phyloP scores from a whole-genome alignment of 768 basidiomycete genomes.

The Mycena belliarum region DNA sequence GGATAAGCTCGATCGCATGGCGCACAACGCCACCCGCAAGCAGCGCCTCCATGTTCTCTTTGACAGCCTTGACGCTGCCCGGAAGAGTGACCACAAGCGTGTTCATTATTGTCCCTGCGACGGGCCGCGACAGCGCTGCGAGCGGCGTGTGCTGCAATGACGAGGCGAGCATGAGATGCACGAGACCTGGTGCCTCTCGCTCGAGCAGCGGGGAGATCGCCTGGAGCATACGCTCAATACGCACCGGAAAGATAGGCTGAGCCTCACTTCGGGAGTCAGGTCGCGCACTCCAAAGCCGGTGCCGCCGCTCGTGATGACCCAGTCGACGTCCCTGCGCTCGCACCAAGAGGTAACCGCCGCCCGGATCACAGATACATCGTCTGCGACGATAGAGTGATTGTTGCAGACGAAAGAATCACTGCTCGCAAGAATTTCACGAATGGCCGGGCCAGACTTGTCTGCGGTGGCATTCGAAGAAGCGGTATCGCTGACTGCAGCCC shows the following conservation, averaged over 20 bases:
- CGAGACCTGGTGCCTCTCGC: slow-evolving; percentile 68
- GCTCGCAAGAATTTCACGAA: slow-evolving; percentile 49
- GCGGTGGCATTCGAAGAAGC: slow-evolving; percentile 46
- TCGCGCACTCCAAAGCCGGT: slow-evolving; percentile 86
- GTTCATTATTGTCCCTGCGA: slow-evolving; percentile 69
- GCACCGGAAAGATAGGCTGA: background rate
- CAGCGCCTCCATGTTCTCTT: slow-evolving; percentile 69
- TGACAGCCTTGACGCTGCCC: slow-evolving; percentile 83
- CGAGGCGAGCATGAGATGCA: slow-evolving; percentile 67
- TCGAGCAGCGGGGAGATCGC: slow-evolving; percentile 66
- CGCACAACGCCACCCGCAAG: slow-evolving; percentile 57
- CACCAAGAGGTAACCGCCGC: slow-evolving; percentile 48
- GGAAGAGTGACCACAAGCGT: slow-evolving; percentile 81
- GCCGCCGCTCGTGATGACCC: slow-evolving; percentile 83
- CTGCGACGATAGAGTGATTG: slow-evolving; percentile 57
- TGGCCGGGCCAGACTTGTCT: slow-evolving; percentile 69
- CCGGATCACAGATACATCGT: slow-evolving; percentile 58
- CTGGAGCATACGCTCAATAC: slow-evolving; percentile 32
- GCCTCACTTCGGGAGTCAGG: slow-evolving; percentile 75
- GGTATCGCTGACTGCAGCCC: slow-evolving; percentile 67
- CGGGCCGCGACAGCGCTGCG: slow-evolving; percentile 80
- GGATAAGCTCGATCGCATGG: slow-evolving; percentile 72
- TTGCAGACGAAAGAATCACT: slow-evolving; percentile 36
- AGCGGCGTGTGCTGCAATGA: slow-evolving; percentile 77
- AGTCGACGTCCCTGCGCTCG: slow-evolving; percentile 52